A percentile compares a stretch with the other conserved stretches of the same genome.
phyloP scores from a whole-genome alignment of 495 filamentous ascomycete genomes.

The Podospora bellae-mahoneyi region DNA sequence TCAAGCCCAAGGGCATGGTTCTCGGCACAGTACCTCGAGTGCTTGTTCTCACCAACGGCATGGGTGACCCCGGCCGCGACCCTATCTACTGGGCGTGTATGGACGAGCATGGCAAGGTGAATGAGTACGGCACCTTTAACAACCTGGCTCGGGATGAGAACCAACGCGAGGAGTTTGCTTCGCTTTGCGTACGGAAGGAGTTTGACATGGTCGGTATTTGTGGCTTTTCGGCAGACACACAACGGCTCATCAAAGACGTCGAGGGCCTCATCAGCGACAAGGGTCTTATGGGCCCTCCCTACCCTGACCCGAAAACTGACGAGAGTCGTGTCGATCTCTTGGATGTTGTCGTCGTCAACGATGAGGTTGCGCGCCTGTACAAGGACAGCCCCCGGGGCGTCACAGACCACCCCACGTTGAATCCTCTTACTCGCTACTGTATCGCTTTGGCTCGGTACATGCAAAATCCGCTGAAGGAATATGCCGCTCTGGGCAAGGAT shows the following conservation, averaged over 20 bases:
- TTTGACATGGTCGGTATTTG: constrained; percentile 89
- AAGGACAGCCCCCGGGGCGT: constrained; percentile 82
- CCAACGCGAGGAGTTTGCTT: constrained; percentile 62
- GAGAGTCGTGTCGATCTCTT: constrained; percentile 69
- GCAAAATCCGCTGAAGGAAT: constrained; percentile 92
- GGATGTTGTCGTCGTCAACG: constrained; percentile 88
- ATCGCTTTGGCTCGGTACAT: constrained; percentile 84
- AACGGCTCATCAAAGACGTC: constrained; percentile 75
- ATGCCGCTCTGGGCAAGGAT: constrained; percentile 85
- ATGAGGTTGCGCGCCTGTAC: constrained; percentile 92
- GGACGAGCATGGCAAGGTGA: constrained; percentile 84
- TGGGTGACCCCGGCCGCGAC: constrained; percentile 67
- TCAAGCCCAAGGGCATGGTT: constrained; percentile 91
- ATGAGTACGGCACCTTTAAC: constrained; percentile 80
- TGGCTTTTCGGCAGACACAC: constrained; percentile 85
- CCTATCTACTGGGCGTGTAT: constrained; percentile 88
- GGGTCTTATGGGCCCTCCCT: constrained; percentile 68
- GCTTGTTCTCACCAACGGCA: constrained; percentile 78
- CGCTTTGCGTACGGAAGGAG: constrained; percentile 67
- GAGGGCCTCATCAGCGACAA: constrained; percentile 70
- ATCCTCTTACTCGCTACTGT: constrained; percentile 77
- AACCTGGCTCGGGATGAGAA: constrained; percentile 71
- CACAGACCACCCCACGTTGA: constrained; percentile 73
- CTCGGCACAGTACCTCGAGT: constrained; percentile 85
- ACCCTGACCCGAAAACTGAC: constrained; percentile 57